Base-by-base conservation (phyloP, 352 stramenopile genomes). In the Globisporangium nagaii region DNA sequence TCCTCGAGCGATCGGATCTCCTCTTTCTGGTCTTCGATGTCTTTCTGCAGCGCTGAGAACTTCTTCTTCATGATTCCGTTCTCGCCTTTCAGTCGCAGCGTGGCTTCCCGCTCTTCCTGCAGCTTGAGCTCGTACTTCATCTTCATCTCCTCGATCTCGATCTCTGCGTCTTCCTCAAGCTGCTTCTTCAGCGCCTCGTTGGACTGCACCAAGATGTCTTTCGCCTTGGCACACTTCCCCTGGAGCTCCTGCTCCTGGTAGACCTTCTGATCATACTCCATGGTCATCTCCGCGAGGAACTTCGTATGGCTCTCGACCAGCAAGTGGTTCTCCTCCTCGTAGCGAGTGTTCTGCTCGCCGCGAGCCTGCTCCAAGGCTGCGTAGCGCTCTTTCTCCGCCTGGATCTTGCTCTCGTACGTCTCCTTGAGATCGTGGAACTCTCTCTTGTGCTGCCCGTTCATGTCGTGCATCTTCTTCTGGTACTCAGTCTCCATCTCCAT, bases 61-160 rank as follows among this genome's bases (percentile, higher is more conserved):
- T 98, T 98, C 63, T 98, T 98, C 64, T 95, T 96, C 90, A 98
- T 97, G 62, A 98, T 97, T 6, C 90, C 93, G 53, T 98, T 98
- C 62, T 98, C 93, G 15, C 91, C 90, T 64, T 98, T 98, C n/a
- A 96, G 85, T 3, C 89, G 86, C 44, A 98, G 65, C 19, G 89
- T 98, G 4, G 88, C 86, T 61, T 98, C 88, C 0, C 87, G 74
- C 45, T 97, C 87, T 25, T 88, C 83, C 19, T 86, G 70, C 25
- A 98, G 66, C 62, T 97, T 96, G 7, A 83, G 65, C 54, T 98
- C 90, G 56, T 96, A 98, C 48, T 83, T 90, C 43, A 79, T 83
- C 34, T 96, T 95, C 27, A 98, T 65, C 32, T 96, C 88, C 46
- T 97, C 86, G 19, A 98, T 91, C 62, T 98, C 92, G 20, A 92